Conservation (phyloP, 257 asterid genomes). For the Cynanchum wilfordii region DNA sequence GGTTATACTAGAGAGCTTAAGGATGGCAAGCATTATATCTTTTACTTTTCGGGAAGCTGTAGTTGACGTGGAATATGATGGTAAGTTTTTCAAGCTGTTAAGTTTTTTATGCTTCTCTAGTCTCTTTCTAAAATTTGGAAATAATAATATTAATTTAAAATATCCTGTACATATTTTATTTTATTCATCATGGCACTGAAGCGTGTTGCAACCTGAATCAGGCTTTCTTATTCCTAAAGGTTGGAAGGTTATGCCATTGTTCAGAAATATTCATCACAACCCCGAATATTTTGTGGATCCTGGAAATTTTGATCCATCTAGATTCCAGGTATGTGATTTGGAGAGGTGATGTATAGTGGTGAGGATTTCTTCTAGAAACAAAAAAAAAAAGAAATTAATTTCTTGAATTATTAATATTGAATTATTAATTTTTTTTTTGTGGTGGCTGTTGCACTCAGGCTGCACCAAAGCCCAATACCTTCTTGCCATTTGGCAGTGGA, state of each 20-base stretch:
- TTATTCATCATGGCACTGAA: background rate
- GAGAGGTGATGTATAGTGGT: background rate
- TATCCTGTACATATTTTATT: background rate
- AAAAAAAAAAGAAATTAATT: background rate
- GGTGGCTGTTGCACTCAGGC: constrained; percentile 42
- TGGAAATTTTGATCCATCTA: constrained; percentile 61
- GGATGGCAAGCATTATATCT: constrained; percentile 89
- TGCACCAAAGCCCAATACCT: constrained; percentile 73
- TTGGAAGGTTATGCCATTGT: constrained; percentile 94
- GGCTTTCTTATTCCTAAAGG: constrained; percentile 91
- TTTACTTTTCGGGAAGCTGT: constrained; percentile 94
- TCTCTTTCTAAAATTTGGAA: too few species aligned
- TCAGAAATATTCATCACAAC: constrained; percentile 89
- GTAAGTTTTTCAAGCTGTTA: constrained; percentile 25
- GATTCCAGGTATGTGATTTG: constrained; percentile 59
- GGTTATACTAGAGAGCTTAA: constrained; percentile 80
- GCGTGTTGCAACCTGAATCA: constrained; percentile 19
- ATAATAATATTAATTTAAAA: too few species aligned
- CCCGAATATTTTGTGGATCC: constrained; percentile 75
- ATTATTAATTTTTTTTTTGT: constrained; percentile 8
- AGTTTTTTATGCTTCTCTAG: background rate
- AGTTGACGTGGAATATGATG: constrained; percentile 75
- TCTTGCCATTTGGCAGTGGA: constrained; percentile 94
- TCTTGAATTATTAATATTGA: background rate
- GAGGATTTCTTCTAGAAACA: constrained; percentile 22